Percentiles rank a stretch among this genome's conserved stretches.
Conservation (phyloP, 148 eudicot genomes). For the Rhododendron vialii region DNA sequence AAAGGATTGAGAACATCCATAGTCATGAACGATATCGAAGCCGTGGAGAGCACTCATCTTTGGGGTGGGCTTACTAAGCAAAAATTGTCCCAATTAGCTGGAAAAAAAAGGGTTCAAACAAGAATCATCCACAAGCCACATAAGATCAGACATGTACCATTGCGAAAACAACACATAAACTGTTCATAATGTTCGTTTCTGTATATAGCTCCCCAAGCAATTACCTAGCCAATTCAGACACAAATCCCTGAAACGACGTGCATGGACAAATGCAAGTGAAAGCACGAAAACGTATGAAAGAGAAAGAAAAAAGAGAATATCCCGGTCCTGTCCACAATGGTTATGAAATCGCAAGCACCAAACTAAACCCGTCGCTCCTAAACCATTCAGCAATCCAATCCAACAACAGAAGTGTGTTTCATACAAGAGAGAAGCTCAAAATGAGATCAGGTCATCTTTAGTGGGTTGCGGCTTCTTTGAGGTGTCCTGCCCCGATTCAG, state of each 20-base stretch:
- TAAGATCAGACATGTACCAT: background rate
- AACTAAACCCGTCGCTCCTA: background rate
- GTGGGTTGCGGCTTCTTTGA: conserved; percentile 47
- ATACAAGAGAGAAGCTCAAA: conserved; percentile 23
- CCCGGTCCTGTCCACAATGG: conserved; percentile 5
- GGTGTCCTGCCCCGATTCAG: conserved; percentile 39
- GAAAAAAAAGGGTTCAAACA: background rate
- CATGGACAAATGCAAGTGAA: background rate
- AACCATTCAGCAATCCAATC: background rate
- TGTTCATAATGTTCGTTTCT: background rate
- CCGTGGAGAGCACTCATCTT: too few species aligned
- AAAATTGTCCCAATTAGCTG: background rate
- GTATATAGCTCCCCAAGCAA: background rate
- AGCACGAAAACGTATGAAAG: background rate
- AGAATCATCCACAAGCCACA: background rate
- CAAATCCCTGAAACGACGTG: background rate
- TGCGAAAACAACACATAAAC: background rate
- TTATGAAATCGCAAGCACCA: background rate
- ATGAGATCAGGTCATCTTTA: conserved; percentile 76
- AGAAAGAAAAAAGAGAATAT: background rate
- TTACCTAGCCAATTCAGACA: conserved; percentile 7
- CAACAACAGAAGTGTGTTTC: background rate
- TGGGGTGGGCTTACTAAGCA: background rate
- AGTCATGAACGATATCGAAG: too few species aligned
- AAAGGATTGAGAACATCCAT: background rate